Conservation (phyloP, 2,329 filamentous ascomycete species). For the Aspergillus costaricaensis region DNA sequence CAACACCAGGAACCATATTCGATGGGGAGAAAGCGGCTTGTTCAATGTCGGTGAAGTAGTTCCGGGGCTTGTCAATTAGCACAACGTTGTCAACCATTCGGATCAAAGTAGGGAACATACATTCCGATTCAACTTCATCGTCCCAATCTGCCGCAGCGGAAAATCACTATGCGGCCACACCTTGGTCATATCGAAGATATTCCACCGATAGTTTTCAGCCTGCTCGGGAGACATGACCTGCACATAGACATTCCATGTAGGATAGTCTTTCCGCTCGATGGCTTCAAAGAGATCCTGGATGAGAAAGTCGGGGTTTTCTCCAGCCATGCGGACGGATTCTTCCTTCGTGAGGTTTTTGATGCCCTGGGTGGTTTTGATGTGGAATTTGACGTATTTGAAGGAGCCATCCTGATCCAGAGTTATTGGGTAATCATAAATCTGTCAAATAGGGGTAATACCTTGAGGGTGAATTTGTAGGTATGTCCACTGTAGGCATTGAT, state of each 20-base stretch:
- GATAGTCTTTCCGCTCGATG: neutral
- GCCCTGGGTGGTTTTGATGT: neutral
- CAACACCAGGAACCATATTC: slow-evolving; percentile 58
- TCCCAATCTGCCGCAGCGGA: slow-evolving; percentile 11
- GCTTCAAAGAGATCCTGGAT: neutral
- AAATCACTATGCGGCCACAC: neutral
- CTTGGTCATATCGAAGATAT: slow-evolving; percentile 14
- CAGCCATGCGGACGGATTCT: neutral
- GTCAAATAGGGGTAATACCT: neutral
- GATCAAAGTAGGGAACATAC: neutral
- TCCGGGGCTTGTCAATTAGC: neutral
- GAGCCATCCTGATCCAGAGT: neutral
- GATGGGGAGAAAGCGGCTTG: slow-evolving; percentile 9
- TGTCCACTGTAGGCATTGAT: neutral
- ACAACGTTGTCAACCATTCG: too few species aligned
- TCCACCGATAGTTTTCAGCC: slow-evolving; percentile 8
- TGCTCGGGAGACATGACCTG: slow-evolving; percentile 16
- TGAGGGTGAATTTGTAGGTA: neutral
- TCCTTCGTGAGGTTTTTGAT: neutral
- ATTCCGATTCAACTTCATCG: slow-evolving; percentile 20
- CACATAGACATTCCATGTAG: slow-evolving; percentile 1
- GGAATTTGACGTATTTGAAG: neutral
- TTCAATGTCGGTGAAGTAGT: slow-evolving; percentile 18
- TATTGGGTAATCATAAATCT: neutral
- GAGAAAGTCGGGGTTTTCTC: neutral